phyloP scores from a whole-genome alignment of 2,329 filamentous ascomycete species.

The Penicillium olsonii region DNA sequence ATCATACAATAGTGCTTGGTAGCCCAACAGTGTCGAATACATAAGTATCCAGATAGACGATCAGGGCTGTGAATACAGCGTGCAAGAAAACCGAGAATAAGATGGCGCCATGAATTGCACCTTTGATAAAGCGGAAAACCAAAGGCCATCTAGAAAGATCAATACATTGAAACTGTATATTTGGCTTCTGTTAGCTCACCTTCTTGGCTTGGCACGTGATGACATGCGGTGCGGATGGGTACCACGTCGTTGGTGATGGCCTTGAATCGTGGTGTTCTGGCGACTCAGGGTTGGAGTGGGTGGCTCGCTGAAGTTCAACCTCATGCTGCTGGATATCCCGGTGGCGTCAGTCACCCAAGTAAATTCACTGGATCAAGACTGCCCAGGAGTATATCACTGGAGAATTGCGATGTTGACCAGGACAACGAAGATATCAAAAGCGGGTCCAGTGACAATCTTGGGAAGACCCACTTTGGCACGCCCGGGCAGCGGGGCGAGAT shows the following conservation, averaged over 20 bases:
- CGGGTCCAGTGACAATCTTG: neutral
- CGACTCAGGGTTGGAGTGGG: conserved; percentile 34
- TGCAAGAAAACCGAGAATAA: conserved; percentile 59
- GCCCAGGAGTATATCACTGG: neutral
- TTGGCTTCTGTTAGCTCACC: conserved; percentile 13
- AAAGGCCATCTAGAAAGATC: conserved; percentile 57
- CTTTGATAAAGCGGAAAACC: conserved; percentile 65
- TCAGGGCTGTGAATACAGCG: conserved; percentile 58
- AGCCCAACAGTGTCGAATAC: conserved; percentile 55
- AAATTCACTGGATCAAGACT: neutral
- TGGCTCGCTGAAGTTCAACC: conserved; percentile 33
- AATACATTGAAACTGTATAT: neutral
- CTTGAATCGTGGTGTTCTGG: conserved; percentile 28
- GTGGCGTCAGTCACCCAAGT: neutral
- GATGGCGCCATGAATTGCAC: conserved; percentile 62
- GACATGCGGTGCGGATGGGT: conserved; percentile 36
- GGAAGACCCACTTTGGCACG: neutral
- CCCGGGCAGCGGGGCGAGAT: neutral
- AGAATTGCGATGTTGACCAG: neutral
- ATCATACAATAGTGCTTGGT: conserved; percentile 57
- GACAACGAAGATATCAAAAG: conserved; percentile 2
- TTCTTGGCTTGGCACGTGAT: conserved; percentile 33
- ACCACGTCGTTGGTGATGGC: conserved; percentile 20
- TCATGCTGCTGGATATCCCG: conserved; percentile 19
- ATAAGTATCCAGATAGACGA: conserved; percentile 60